Percentiles rank a stretch among this genome's conserved stretches.
These are phyloP conservation scores for Nitzschia sp. DNA, from an alignment of 108 stramenopile genomes.

Conservation along the genomic window DNA sequence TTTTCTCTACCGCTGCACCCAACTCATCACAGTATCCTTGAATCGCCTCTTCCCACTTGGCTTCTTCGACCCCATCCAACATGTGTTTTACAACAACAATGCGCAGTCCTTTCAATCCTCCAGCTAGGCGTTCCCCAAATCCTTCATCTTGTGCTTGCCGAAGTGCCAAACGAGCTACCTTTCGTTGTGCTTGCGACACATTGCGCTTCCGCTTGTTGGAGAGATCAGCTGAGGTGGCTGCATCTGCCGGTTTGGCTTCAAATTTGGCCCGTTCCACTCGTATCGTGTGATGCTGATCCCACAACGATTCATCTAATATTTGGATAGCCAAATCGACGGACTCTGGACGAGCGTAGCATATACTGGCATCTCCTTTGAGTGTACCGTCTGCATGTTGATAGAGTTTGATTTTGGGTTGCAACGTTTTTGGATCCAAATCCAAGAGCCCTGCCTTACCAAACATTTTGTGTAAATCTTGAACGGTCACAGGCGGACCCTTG, in stretches of 20 bases:
- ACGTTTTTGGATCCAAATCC: slow-evolving; percentile 88
- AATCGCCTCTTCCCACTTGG: slow-evolving; percentile 60
- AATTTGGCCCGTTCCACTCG: slow-evolving; percentile 36
- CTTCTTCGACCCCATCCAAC: slow-evolving; percentile 64
- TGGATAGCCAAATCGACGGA: slow-evolving; percentile 90
- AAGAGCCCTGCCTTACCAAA: slow-evolving; percentile 89
- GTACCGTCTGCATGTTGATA: slow-evolving; percentile 61
- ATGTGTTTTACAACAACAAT: slow-evolving; percentile 92
- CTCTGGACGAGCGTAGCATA: slow-evolving; percentile 90
- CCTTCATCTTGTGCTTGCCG: slow-evolving; percentile 84
- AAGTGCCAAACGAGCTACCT: slow-evolving; percentile 73
- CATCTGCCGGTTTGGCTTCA: slow-evolving; percentile 21
- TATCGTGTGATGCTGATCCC: slow-evolving; percentile 46
- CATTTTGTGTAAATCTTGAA: slow-evolving; percentile 68
- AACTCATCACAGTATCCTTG: slow-evolving; percentile 58
- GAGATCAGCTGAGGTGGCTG: not conserved
- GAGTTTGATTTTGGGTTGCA: slow-evolving; percentile 89
- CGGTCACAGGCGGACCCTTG: slow-evolving; percentile 51
- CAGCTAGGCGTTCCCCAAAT: slow-evolving; percentile 78
- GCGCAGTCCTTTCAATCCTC: slow-evolving; percentile 85
- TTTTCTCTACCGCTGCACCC: slow-evolving; percentile 87
- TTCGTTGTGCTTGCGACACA: slow-evolving; percentile 65
- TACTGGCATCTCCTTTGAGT: slow-evolving; percentile 90
- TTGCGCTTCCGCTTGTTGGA: slow-evolving; percentile 20
- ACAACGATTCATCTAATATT: slow-evolving; percentile 76